A percentile compares a stretch with the other conserved stretches of the same genome.
Evolutionary conservation across 208 protist species (phyloP).

Genomic region (Leishmania guyanensis): DNA sequence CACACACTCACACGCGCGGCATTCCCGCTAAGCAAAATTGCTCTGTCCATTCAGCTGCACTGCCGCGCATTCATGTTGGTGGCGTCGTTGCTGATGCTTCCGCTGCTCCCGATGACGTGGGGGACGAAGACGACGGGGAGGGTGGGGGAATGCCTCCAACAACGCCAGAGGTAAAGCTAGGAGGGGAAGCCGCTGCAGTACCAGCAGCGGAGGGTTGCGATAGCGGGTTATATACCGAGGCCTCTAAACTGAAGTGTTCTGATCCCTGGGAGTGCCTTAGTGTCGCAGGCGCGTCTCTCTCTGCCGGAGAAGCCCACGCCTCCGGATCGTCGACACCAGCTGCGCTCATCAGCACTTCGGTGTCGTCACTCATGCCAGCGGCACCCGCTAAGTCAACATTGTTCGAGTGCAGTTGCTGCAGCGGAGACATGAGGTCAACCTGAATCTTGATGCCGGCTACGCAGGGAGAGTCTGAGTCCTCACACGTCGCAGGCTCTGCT

Average conservation of each 20-base stretch:
- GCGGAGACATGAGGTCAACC: background rate
- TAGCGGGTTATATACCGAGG: background rate
- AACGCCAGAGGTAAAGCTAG: background rate
- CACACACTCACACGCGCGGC: background rate
- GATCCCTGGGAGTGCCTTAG: background rate
- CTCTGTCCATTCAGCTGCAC: background rate
- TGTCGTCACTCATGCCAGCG: background rate
- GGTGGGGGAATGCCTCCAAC: background rate
- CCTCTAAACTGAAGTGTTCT: background rate
- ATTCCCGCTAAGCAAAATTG: background rate
- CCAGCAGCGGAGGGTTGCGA: background rate
- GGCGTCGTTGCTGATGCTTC: background rate
- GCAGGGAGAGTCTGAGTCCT: slow-evolving; percentile 5
- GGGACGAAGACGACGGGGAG: background rate
- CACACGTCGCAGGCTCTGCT: background rate
- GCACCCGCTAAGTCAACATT: background rate
- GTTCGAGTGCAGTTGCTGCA: background rate
- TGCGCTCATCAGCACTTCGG: background rate
- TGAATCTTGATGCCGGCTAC: slow-evolving; percentile 8
- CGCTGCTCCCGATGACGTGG: background rate
- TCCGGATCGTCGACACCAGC: background rate
- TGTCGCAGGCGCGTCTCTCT: background rate
- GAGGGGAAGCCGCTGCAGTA: background rate
- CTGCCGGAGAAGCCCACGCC: background rate
- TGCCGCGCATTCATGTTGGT: background rate